A percentile compares a stretch with the other conserved stretches of the same genome.
phyloP scores from a whole-genome alignment of 805 yeast species.

The Yamadazyma akitaensis region DNA sequence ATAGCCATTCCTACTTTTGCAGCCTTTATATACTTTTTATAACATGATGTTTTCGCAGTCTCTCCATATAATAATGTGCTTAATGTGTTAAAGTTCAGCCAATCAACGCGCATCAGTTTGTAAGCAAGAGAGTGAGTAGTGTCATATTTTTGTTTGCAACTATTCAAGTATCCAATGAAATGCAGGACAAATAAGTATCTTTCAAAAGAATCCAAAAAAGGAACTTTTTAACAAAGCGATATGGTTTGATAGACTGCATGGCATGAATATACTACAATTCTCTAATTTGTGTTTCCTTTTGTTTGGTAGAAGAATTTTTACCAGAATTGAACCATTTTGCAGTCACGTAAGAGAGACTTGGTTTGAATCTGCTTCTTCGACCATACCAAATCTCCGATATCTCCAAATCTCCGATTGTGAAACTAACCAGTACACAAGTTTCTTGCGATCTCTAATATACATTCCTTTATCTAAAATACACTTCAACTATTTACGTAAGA shows the following conservation, averaged over 20 bases:
- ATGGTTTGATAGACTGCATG: too few relatives aligned
- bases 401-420: too few relatives aligned
- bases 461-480: neutral
- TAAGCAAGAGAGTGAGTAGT: neutral
- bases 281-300: too few relatives aligned
- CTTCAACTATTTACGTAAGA: constrained; percentile 1
- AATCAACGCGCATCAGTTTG: constrained; percentile 5
- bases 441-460: neutral
- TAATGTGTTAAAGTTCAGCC: neutral
- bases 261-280: too few relatives aligned
- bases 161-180: constrained; percentile 1
- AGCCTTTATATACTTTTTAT: constrained; percentile 2
- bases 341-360: too few relatives aligned
- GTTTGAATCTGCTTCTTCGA: too few relatives aligned
- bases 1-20: neutral
- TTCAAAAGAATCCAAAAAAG: too few relatives aligned
- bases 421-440: neutral
- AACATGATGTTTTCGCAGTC: constrained; percentile 4
- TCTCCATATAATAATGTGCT: neutral
- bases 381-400: too few relatives aligned
- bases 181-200: neutral
- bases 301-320: too few relatives aligned
- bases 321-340: too few relatives aligned
- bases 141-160: constrained; percentile 2
- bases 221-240: too few relatives aligned